Evolutionary conservation across 108 stramenopile genomes (phyloP).

Genomic region (Cyclostephanos invisitatus): DNA sequence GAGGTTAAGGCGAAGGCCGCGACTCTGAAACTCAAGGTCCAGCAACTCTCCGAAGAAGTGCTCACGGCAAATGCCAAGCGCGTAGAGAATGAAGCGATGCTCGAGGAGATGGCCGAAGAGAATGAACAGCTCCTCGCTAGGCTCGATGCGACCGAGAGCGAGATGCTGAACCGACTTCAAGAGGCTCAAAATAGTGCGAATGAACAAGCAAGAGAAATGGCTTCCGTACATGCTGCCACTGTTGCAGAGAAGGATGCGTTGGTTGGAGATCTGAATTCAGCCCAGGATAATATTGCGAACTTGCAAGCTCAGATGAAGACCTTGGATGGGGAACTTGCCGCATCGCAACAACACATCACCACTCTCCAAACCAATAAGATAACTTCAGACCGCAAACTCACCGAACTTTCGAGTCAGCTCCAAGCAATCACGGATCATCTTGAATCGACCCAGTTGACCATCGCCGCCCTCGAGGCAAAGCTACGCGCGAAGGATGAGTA

Average conservation of each 20-base stretch:
- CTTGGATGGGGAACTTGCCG: conserved; percentile 16
- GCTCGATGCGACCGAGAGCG: conserved; percentile 17
- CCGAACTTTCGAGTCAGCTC: conserved; percentile 22
- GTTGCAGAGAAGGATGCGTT: conserved; percentile 35
- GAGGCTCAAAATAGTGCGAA: conserved; percentile 21
- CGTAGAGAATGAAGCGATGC: conserved; percentile 11
- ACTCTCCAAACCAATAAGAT: conserved; percentile 12
- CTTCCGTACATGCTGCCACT: background rate
- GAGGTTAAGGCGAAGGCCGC: conserved; percentile 11
- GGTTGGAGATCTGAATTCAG: conserved; percentile 25
- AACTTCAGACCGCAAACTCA: conserved; percentile 25
- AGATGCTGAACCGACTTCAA: conserved; percentile 2
- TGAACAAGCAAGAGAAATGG: conserved; percentile 8
- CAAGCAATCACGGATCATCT: conserved; percentile 27
- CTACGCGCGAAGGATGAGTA: conserved; percentile 36
- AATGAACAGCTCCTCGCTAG: conserved; percentile 25
- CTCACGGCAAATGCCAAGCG: conserved; percentile 2
- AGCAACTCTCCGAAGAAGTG: conserved; percentile 5
- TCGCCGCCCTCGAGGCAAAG: conserved; percentile 18
- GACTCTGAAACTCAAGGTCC: conserved; percentile 24
- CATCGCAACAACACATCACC: conserved; percentile 26
- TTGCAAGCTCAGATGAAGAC: conserved; percentile 10
- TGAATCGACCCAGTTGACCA: conserved; percentile 19
- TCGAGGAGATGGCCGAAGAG: conserved; percentile 33
- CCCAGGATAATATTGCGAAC: conserved; percentile 17